Conservation (phyloP, 768 basidiomycete genomes). For the Podaxis sp. region DNA sequence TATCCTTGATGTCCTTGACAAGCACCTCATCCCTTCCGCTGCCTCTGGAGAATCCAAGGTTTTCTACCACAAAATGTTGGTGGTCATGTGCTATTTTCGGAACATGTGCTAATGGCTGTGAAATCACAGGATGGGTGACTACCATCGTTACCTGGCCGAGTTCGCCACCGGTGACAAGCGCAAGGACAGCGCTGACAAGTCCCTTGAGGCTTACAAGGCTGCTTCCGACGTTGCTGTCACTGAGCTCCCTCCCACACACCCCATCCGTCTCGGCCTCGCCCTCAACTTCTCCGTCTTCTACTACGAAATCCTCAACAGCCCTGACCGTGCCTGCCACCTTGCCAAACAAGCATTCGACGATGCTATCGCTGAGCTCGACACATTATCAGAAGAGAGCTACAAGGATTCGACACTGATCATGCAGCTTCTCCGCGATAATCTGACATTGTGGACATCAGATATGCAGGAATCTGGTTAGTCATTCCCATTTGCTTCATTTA, state of each 20-base stretch:
- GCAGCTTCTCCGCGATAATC: conserved; percentile 95
- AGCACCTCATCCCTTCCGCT: conserved; percentile 96
- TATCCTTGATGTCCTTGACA: conserved; percentile 94
- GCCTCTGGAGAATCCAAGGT: conserved; percentile 97
- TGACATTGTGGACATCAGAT: conserved; percentile 97
- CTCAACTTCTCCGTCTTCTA: conserved; percentile 99
- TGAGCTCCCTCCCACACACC: conserved; percentile 93
- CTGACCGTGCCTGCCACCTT: conserved; percentile 96
- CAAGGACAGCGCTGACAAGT: conserved; percentile 96
- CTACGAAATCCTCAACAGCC: conserved; percentile 98
- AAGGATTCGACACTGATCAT: conserved; percentile 98
- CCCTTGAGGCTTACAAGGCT: conserved; percentile 95
- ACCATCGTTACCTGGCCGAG: conserved; percentile 98
- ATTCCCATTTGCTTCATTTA: not conserved
- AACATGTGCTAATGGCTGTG: conserved; percentile 16
- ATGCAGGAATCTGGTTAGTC: conserved; percentile 87
- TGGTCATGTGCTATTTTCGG: not conserved
- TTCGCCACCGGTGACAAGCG: conserved; percentile 98
- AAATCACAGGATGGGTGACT: conserved; percentile 88
- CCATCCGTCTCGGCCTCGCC: conserved; percentile 96
- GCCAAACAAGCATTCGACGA: conserved; percentile 99
- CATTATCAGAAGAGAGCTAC: conserved; percentile 97
- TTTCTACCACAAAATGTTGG: conserved; percentile 99
- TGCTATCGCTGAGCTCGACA: conserved; percentile 98
- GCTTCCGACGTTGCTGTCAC: conserved; percentile 96